Conservation (phyloP, 2,329 filamentous ascomycete species). For the Neonectria sp. region DNA sequence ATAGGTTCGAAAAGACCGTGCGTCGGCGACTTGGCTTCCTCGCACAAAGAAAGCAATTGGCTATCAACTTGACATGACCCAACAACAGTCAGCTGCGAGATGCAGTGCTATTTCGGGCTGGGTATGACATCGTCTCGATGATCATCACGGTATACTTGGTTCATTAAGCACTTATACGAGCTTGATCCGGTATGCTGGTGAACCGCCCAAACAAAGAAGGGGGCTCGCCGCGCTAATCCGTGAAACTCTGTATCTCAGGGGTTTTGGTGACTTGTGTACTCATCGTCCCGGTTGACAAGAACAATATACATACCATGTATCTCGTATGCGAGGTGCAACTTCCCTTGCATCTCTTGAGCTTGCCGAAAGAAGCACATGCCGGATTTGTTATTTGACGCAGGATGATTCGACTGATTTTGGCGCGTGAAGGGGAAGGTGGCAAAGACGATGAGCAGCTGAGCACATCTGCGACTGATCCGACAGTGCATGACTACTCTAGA, state of each 20-base stretch:
- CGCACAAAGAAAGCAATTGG: not conserved
- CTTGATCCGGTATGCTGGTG: not conserved
- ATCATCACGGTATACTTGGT: not conserved
- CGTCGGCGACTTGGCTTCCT: not conserved
- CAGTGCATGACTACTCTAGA: not conserved
- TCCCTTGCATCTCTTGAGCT: slow-evolving; percentile 17
- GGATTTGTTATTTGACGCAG: not conserved
- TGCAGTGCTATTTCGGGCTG: not conserved
- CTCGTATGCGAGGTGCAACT: slow-evolving; percentile 29
- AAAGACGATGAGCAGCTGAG: not conserved
- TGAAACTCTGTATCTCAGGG: not conserved
- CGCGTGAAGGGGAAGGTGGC: not conserved
- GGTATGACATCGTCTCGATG: not conserved
- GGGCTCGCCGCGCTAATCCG: not conserved
- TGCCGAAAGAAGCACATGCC: not conserved
- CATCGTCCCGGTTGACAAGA: slow-evolving; percentile 4
- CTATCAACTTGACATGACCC: not conserved
- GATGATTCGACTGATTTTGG: not conserved
- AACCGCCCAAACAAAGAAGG: not conserved
- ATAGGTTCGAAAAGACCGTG: not conserved
- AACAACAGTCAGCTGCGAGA: not conserved
- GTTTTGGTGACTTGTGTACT: not conserved
- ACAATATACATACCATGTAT: slow-evolving; percentile 11
- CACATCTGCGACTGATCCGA: not conserved
- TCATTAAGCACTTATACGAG: not conserved